Evolutionary conservation across 805 yeast genomes (phyloP), one percentile per base, ranked within the genome.

Genomic region (Danielia oregonensis): DNA sequence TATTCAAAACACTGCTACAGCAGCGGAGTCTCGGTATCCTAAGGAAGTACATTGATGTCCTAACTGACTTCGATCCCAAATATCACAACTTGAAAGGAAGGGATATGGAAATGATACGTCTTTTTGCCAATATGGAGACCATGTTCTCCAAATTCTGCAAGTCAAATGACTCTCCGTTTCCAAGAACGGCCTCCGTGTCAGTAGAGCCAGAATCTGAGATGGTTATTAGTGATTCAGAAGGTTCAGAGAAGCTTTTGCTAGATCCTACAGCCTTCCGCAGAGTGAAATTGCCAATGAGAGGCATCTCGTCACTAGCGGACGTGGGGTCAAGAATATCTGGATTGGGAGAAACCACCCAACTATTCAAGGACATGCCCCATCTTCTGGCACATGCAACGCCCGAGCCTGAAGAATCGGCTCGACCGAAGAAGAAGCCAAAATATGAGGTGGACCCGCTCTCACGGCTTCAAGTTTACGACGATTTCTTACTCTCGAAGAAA

Each of bases 381-480:
- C 27, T 47, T 12, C 42, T 36, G 30, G 41, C 41, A 7, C 36
- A 31, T 8, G 31, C 32, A 19, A 25, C 46, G n/a, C 47, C 47
- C 5, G 49, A 39, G 22, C 37, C 44, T n/a, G 43, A 28, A 10
- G 33, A 33, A 19, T 6, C 22, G 13, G n/a, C n/a, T n/a, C n/a
- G n/a, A n/a, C 28, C 33, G n/a, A 25, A 18, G 7, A 13, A 13
- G 18, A 17, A 18, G 29, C 32, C 32, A 3, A 42, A 36, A 23
- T 9, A 5, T 7, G 28, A 23, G 19, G 15, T 33, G 33, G 40
- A 31, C 26, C 24, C 41, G 35, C 7, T 36, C 4, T 24, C n/a
- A 3, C 27, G 17, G 13, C 39, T 57, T 23, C 46, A 40, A 24
- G 44, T 65, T 2, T 63, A 59, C 48, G 70, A 58, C 35, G 70